phyloP scores from a whole-genome alignment of 2,329 filamentous ascomycete genomes.

The Delphinella strobiligena region DNA sequence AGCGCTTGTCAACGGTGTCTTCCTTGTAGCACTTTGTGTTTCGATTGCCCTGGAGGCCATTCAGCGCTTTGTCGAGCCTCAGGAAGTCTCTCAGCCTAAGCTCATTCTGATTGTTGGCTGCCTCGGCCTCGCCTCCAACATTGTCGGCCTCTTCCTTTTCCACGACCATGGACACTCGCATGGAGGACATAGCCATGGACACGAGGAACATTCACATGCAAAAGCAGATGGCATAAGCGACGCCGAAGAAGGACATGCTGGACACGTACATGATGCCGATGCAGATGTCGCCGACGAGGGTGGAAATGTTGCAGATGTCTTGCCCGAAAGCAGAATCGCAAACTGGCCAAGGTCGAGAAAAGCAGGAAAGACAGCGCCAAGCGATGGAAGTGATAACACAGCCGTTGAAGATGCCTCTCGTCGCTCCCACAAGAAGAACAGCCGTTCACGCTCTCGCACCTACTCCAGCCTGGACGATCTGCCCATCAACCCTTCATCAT shows the following conservation, averaged over 20 bases:
- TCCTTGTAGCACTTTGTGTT: conserved; percentile 88
- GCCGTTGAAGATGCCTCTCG: conserved; percentile 20
- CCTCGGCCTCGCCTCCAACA: conserved; percentile 74
- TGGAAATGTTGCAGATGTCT: conserved; percentile 48
- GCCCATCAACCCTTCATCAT: conserved; percentile 77
- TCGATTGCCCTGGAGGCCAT: conserved; percentile 94
- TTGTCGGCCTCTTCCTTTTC: conserved; percentile 79
- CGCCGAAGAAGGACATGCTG: conserved; percentile 41
- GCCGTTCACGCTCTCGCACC: conserved; percentile 44
- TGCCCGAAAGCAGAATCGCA: conserved; percentile 50
- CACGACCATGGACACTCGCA: conserved; percentile 87
- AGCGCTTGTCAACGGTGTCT: conserved; percentile 93
- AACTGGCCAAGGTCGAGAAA: conserved; percentile 29
- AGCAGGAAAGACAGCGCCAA: conserved; percentile 8
- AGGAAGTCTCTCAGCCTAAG: conserved; percentile 71
- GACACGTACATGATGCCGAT: conserved; percentile 27
- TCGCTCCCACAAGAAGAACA: conserved; percentile 45
- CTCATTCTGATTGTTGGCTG: conserved; percentile 84
- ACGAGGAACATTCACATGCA: conserved; percentile 25
- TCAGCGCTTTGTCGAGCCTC: conserved; percentile 82
- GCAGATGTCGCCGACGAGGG: conserved; percentile 41
- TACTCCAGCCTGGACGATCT: conserved; percentile 53
- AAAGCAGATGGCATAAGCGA: conserved; percentile 28
- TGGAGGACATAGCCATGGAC: conserved; percentile 44
- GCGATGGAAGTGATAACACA: conserved; percentile 18